A percentile compares a stretch with the other conserved stretches of the same genome.
Conservation (phyloP, 371 early-diverging fungal genomes). For the Funneliformis caledonium region DNA sequence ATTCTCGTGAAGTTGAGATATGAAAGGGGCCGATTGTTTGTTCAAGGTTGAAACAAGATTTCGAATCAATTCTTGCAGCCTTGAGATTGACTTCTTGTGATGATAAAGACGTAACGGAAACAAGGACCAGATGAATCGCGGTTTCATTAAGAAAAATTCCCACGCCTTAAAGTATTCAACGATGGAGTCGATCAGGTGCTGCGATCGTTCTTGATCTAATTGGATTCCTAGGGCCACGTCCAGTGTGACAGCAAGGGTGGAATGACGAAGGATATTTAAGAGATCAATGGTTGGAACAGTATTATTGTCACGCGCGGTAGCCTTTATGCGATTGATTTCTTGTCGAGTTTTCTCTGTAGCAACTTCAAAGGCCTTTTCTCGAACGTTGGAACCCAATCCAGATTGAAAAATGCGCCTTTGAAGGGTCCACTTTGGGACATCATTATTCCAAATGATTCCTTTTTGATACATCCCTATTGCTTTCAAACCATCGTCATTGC, state of each 20-base stretch:
- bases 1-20: background rate
- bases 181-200: background rate
- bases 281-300: background rate
- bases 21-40: background rate
- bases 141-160: conserved; percentile 18
- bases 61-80: background rate
- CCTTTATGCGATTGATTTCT: background rate
- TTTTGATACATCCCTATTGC: background rate
- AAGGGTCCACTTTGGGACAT: background rate
- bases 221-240: background rate
- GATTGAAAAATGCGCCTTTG: background rate
- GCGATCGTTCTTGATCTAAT: background rate
- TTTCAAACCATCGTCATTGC: background rate
- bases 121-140: background rate
- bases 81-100: background rate
- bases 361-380: background rate
- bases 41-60: background rate
- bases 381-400: background rate
- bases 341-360: background rate
- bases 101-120: background rate
- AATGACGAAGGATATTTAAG: conserved; percentile 6
- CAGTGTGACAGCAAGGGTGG: background rate
- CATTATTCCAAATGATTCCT: conserved; percentile 12
- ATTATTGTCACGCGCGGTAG: background rate
- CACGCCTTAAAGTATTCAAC: conserved; percentile 3